Base-by-base conservation (phyloP, 2,329 filamentous ascomycete species). In the Cryphonectria carpinicola region DNA sequence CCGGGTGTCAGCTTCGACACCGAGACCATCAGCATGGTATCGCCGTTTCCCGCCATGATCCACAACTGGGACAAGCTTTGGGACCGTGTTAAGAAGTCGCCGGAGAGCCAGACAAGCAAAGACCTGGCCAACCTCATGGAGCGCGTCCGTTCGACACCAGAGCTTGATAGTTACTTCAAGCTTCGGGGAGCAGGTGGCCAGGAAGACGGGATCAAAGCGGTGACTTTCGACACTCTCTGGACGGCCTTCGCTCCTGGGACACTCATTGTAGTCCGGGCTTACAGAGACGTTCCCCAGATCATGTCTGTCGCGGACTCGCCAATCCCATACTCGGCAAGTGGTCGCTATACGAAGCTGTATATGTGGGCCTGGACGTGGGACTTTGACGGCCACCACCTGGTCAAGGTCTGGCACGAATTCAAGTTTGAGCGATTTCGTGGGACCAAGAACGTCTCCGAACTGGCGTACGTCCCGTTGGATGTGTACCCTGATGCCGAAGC, bases 141-240 rank as follows among this genome's bases (percentile, higher is more conserved):
- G 39, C 64, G 69, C 7, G 61, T 74, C 49, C 61, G 66, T 35
- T 66, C 52, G 8, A 61, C 64, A 4, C 63, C 65, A 5, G 73
- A 74, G 65, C 71, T 74, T 25, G 68, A 70, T 37, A 61, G 71
- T 28, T 74, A 74, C 65, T 72, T 74, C 71, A 74, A 73, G 58
- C 69, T 67, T 3, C 71, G 69, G 17, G 69, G 72, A 10, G 52
- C 43, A 22, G 69, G 72, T 11, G 52, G 54, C 28, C 69, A 70
- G 49, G 22, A 62, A 11, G 60, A 65, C 25, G 39, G 56, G 64
- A 49, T 54, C 65, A 74, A 70, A 17, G 64, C 68, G 22, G 69
- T 69, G 10, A 74, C 73, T 6, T 74, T 71, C 46, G 73, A 74
- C 37, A 70, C 69, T 17, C 62, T 74, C 11, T 74, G 73, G 73